phyloP scores from a whole-genome alignment of 345 rosid genomes.

The Acer saccharum region DNA sequence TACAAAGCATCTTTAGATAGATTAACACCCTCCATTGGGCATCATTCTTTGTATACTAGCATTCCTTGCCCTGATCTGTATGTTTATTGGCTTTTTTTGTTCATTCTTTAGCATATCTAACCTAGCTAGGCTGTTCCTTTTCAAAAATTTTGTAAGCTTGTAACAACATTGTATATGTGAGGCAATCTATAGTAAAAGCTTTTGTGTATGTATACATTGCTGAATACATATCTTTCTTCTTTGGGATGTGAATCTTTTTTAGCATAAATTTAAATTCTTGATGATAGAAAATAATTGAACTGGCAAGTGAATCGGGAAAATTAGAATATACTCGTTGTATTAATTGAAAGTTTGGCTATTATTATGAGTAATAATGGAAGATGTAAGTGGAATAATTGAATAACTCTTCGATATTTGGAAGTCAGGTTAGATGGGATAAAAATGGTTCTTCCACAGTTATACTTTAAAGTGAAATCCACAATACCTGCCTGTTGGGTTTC shows the following conservation, averaged over 20 bases:
- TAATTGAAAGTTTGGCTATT: background rate
- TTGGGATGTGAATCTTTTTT: too few relatives aligned
- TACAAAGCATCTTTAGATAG: slow-evolving; percentile 40
- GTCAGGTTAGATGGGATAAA: too few relatives aligned
- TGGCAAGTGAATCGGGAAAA: background rate
- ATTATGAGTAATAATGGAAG: too few relatives aligned
- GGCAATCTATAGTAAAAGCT: slow-evolving; percentile 34
- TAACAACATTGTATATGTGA: slow-evolving; percentile 63
- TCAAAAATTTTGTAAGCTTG: slow-evolving; percentile 39
- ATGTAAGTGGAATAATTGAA: too few relatives aligned
- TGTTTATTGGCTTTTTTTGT: slow-evolving; percentile 23
- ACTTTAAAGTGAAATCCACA: too few relatives aligned
- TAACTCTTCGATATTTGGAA: too few relatives aligned
- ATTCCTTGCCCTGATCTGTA: slow-evolving; percentile 30
- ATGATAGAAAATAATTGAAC: too few relatives aligned
- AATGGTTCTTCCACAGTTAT: too few relatives aligned
- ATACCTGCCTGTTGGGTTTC: too few relatives aligned
- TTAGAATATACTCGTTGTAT: background rate
- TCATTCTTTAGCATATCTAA: slow-evolving; percentile 31
- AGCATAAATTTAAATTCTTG: background rate
- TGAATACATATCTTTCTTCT: background rate
- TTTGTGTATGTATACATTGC: background rate
- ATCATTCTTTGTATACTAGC: slow-evolving; percentile 51
- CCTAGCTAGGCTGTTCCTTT: slow-evolving; percentile 26
- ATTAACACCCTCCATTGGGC: slow-evolving; percentile 36